phyloP scores from a whole-genome alignment of 2,329 filamentous ascomycete genomes.

The Clarireedia paspali region DNA sequence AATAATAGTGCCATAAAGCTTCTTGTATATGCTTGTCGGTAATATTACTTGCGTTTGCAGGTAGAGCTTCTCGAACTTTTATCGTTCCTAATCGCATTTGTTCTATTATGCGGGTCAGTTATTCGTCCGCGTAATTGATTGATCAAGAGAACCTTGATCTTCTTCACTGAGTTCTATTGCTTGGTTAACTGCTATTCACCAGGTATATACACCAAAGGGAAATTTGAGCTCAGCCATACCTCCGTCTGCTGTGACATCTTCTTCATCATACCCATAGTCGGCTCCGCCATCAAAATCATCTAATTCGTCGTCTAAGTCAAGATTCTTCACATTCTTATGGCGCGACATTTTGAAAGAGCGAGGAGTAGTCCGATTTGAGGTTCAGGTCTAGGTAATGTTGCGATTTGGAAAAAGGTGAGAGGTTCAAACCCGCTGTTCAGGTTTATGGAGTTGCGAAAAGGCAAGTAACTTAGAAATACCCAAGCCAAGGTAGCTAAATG shows the following conservation, averaged over 20 bases:
- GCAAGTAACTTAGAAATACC: no score
- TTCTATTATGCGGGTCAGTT: conserved; percentile 29
- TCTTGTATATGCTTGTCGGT: conserved; percentile 74
- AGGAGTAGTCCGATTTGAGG: no score
- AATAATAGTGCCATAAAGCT: conserved; percentile 92
- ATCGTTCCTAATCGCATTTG: conserved; percentile 59
- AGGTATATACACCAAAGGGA: not conserved
- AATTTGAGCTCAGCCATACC: conserved; percentile 5
- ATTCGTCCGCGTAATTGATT: not conserved
- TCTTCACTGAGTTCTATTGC: conserved; percentile 28
- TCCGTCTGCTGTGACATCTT: conserved; percentile 28
- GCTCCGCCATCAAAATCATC: conserved; percentile 43
- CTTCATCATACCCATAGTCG: conserved; percentile 32
- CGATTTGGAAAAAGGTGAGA: no score
- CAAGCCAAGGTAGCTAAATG: no score
- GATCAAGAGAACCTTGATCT: conserved; percentile 25
- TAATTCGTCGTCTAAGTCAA: conserved; percentile 39
- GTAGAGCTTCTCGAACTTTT: conserved; percentile 60
- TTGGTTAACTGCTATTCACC: conserved; percentile 1
- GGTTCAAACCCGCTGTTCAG: no score
- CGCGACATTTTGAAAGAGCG: conserved; percentile 30
- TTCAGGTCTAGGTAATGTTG: not conserved
- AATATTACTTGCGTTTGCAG: conserved; percentile 41
- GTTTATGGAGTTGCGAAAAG: no score
- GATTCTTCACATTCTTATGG: conserved; percentile 32